phyloP scores from a whole-genome alignment of 768 basidiomycete species.

The Mrakia gelida region DNA sequence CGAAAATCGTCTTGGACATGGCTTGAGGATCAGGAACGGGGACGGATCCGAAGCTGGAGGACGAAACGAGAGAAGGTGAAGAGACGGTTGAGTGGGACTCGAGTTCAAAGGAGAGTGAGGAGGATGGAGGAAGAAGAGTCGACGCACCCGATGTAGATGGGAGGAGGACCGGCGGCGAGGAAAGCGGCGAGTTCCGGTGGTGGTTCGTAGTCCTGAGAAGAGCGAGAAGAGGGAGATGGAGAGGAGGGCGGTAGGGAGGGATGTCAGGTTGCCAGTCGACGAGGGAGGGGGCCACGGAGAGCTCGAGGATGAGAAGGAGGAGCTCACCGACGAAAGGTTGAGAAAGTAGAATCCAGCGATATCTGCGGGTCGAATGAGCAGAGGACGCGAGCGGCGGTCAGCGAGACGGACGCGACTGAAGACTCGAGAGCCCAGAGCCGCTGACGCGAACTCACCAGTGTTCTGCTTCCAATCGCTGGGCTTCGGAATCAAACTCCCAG shows the following conservation, averaged over 20 bases:
- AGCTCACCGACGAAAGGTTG: slow-evolving; percentile 46
- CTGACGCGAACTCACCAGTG: slow-evolving; percentile 47
- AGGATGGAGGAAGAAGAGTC: too few species aligned
- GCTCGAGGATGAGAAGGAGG: background rate
- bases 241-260: background rate
- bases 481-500: slow-evolving; percentile 56
- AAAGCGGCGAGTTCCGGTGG: slow-evolving; percentile 51
- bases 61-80: too few species aligned
- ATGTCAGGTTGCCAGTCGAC: too few species aligned
- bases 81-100: too few species aligned
- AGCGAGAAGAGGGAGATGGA: background rate
- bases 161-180: slow-evolving; percentile 52
- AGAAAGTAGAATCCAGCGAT: slow-evolving; percentile 65
- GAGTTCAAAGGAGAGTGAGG: too few species aligned
- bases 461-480: slow-evolving; percentile 61
- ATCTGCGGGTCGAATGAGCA: slow-evolving; percentile 44
- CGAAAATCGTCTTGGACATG: slow-evolving; percentile 58
- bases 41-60: slow-evolving; percentile 55
- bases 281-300: too few species aligned
- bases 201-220: slow-evolving; percentile 47
- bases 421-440: too few species aligned
- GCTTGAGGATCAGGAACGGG: slow-evolving; percentile 55
- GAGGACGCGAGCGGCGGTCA: background rate
- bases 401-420: background rate
- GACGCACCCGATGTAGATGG: slow-evolving; percentile 55